phyloP scores from a whole-genome alignment of 2,329 filamentous ascomycete species.

The Cladosporium oxysporum region DNA sequence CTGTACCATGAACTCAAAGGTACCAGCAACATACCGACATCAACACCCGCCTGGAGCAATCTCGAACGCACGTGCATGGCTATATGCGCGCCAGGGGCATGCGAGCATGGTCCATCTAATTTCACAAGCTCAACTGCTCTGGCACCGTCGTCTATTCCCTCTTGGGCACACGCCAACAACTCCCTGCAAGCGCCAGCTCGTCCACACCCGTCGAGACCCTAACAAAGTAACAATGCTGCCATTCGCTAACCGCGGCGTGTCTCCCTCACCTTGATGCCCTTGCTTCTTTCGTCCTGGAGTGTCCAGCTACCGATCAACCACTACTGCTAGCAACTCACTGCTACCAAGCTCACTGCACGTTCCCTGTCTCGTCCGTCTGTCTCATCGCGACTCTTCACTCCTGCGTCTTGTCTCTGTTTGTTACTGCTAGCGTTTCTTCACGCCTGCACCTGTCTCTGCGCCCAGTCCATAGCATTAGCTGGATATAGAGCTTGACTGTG shows the following conservation, averaged over 20 bases:
- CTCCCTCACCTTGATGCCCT: background rate
- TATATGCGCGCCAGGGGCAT: constrained; percentile 4
- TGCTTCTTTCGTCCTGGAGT: constrained; percentile 10
- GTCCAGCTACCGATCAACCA: constrained; percentile 4
- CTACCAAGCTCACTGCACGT: constrained; percentile 13
- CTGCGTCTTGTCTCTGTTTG: constrained; percentile 19
- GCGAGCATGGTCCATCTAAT: constrained; percentile 13
- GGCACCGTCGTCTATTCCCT: constrained; percentile 10
- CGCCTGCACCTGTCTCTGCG: constrained; percentile 13
- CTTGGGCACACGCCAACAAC: constrained; percentile 16
- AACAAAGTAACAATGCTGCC: background rate
- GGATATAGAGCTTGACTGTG: constrained; percentile 12
- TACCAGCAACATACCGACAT: background rate
- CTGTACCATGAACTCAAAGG: background rate
- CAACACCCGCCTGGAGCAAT: background rate
- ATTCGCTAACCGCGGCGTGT: constrained; percentile 5
- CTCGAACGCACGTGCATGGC: constrained; percentile 7
- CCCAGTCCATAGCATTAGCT: constrained; percentile 10
- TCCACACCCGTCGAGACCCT: constrained; percentile 11
- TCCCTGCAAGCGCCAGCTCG: constrained; percentile 12
- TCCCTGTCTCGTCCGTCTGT: background rate
- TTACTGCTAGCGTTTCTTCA: constrained; percentile 20
- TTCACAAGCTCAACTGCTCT: constrained; percentile 12
- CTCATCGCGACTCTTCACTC: constrained; percentile 15
- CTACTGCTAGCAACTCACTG: background rate